Base-by-base conservation (phyloP, 257 asterid species). In the Petrea volubilis region DNA sequence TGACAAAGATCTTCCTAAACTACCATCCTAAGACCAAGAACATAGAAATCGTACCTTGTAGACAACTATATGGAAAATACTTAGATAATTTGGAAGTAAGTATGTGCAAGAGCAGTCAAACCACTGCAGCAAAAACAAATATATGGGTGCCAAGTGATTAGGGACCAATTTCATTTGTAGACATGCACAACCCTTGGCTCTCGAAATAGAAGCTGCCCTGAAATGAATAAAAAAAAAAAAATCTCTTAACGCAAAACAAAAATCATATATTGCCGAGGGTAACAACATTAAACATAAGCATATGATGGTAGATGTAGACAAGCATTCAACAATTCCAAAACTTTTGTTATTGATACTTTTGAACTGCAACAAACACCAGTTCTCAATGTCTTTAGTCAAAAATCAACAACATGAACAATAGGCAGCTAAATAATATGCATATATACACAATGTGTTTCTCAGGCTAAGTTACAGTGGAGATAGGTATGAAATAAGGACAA, bases 191-290 rank as follows among this genome's bases (percentile, higher is more conserved):
- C 82, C 84, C 49, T 81, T 80, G 24, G 81, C 75, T 79, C 85
- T 74, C 18, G 90, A 83, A 71, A 85, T 64, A 0, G 91, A 75
- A 63, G 88, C 82, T n/a, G 89, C 91, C 84, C 95, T 85, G 83
- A 14, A 80, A 72, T 10, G 13, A 25, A 46, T 72, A 14, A 31
- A 38, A 43, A 58, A 58, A 7, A 18, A 24, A 57, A 70, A 0
- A 6, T n/a, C n/a, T 17, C 56, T 13, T 15, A 70, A 25, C 8
- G 64, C 34, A 24, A 23, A 52, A 53, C 7, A 67, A 38, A 27
- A n/a, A 28, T 33, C 52, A 52, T 53, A 1, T 15, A 1, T 27
- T 24, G 63, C 15, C 5, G 41, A 36, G 14, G 7, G 34, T 15
- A 50, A 49, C 31, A 67, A 23, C 7, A 43, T 17, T 17, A 46